A percentile compares a stretch with the other conserved stretches of the same genome.
Conservation (phyloP, 495 filamentous ascomycete species). For the Endocarpon pusillum region DNA sequence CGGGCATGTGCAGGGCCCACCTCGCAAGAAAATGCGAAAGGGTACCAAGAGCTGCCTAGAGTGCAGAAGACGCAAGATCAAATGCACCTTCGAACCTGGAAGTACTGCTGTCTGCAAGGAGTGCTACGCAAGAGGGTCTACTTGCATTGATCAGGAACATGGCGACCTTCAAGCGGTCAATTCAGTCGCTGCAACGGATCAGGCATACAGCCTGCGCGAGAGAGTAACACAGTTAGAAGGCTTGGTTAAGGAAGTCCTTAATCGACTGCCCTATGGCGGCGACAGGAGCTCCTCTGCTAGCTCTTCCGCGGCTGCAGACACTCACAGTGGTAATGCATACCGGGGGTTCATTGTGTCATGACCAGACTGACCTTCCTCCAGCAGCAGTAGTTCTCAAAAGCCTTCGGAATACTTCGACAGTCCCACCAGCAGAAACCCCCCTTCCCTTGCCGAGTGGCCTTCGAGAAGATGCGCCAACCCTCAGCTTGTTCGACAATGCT, state of each 20-base stretch:
- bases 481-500: slow-evolving; percentile 26
- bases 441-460: slow-evolving; percentile 12
- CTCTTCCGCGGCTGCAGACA: not conserved
- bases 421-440: slow-evolving; percentile 9
- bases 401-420: slow-evolving; percentile 1
- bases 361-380: not conserved
- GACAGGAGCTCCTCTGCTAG: not conserved
- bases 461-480: slow-evolving; percentile 22
- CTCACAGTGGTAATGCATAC: not conserved
- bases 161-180: slow-evolving; percentile 5
- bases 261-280: slow-evolving; percentile 12
- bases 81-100: slow-evolving; percentile 19
- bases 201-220: slow-evolving; percentile 22
- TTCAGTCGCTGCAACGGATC: slow-evolving; percentile 7
- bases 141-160: slow-evolving; percentile 21
- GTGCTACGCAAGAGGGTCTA: slow-evolving; percentile 18
- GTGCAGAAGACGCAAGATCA: slow-evolving; percentile 23
- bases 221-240: slow-evolving; percentile 22
- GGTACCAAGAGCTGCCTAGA: slow-evolving; percentile 10
- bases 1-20: slow-evolving; percentile 14
- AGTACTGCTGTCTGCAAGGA: slow-evolving; percentile 19
- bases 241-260: slow-evolving; percentile 15
- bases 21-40: slow-evolving; percentile 20
- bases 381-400: slow-evolving; percentile 1
- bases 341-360: not conserved